Evolutionary conservation across 805 yeast genomes (phyloP).

Genomic region (Kodamaea kaohsiungensis): DNA sequence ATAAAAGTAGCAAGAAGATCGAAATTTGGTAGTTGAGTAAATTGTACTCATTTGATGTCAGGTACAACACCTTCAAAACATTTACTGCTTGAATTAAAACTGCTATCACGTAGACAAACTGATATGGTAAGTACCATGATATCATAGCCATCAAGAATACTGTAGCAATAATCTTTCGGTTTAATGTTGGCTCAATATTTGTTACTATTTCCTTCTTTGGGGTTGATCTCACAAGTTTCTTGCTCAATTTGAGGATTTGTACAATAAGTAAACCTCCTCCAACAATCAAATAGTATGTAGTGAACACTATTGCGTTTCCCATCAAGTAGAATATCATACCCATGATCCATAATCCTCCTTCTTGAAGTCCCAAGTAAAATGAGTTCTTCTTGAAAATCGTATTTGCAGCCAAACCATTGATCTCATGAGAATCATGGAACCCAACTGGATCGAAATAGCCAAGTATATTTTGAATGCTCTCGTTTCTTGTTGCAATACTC

Average conservation of each 20-base stretch:
- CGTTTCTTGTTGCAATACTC: slow-evolving; percentile 38
- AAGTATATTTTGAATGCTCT: slow-evolving; percentile 38
- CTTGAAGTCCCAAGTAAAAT: slow-evolving; percentile 70
- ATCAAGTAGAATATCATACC: slow-evolving; percentile 58
- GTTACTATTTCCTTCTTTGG: background rate
- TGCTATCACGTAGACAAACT: slow-evolving; percentile 68
- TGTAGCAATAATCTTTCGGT: slow-evolving; percentile 28
- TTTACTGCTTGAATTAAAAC: slow-evolving; percentile 59
- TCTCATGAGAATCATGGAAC: slow-evolving; percentile 45
- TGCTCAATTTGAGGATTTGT: background rate
- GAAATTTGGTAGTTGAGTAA: slow-evolving; percentile 63
- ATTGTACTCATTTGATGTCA: slow-evolving; percentile 17
- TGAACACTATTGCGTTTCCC: slow-evolving; percentile 44
- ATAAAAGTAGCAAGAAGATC: slow-evolving; percentile 63
- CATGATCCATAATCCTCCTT: slow-evolving; percentile 51
- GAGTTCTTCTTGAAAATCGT: slow-evolving; percentile 46
- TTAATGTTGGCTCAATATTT: background rate
- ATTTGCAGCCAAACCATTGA: slow-evolving; percentile 35
- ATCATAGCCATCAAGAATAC: slow-evolving; percentile 45
- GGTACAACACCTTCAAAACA: slow-evolving; percentile 34
- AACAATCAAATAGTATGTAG: slow-evolving; percentile 29
- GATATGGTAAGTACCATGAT: slow-evolving; percentile 73
- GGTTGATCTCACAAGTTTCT: background rate
- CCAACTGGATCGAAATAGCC: slow-evolving; percentile 55
- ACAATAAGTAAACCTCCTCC: slow-evolving; percentile 1